Evolutionary conservation across 2,329 filamentous ascomycete species (phyloP), one percentile per base, ranked within the genome.

Genomic region (Beauveria bassiana): DNA sequence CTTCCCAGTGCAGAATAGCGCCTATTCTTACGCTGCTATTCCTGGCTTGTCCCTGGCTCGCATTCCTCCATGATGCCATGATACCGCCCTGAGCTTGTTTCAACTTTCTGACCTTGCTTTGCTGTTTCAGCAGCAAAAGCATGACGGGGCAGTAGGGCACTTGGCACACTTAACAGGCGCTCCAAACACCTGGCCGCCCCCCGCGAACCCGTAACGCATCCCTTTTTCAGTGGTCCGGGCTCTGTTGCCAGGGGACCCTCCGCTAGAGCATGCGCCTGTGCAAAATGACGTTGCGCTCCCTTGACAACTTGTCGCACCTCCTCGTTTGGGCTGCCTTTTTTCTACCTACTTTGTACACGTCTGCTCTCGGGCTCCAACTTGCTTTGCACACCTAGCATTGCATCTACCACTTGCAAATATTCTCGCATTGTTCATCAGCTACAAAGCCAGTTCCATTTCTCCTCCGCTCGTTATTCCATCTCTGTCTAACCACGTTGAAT

Each of bases 281-380:
- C 22, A 56, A 46, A 46, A 57, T 57, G 54, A 57, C 54, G 54
- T 57, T 57, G 43, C 53, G 5, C 53, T 56, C 53, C 28, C 50
- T 52, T 18, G 16, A 24, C 18, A 10, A 34, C 28, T 16, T 57
- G 54, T 38, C 54, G 43, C 54, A 47, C 28, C 20, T 38, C 34
- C 54, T 34, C 16, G 54, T 57, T 57, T 57, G 54, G 43, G 54
- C 54, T 47, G 54, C 43, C 52, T 26, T 47, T 38, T 22, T 56
- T n/a, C 26, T 46, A 26, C 31, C 38, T 55, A 42, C 42, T 43
- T 20, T 38, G 34, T 16, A 38, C 34, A 38, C 34, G 34, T 38
- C 34, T 38, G 34, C 34, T 14, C 34, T 26, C 22, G 7, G 24
- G 38, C 52, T 45, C 18, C 40, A 55, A 28, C 16, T 38, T 24